Conservation (phyloP, 2,329 filamentous ascomycete species). For the Sordariomycetes sp. region DNA sequence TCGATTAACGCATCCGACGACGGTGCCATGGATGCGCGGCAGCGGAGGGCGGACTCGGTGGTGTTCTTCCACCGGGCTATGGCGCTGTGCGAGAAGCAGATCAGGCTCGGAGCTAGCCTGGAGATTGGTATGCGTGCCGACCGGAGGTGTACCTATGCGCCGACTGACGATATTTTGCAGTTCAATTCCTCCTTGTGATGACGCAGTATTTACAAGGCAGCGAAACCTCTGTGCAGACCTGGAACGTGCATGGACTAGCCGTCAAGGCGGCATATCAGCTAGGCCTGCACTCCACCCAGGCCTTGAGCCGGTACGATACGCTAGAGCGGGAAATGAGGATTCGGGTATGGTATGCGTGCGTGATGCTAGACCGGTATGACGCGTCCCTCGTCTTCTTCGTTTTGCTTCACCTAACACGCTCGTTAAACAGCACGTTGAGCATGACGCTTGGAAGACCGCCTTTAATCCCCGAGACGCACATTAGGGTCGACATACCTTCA, state of each 20-base stretch:
- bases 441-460: constrained; percentile 2
- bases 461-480: not conserved
- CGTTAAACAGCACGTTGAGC: not conserved
- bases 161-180: constrained; percentile 8
- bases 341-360: constrained; percentile 1
- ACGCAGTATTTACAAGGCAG: constrained; percentile 21
- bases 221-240: constrained; percentile 20
- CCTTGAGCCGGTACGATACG: not conserved
- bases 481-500: not conserved
- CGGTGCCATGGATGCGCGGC: constrained; percentile 15
- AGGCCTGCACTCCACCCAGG: constrained; percentile 15
- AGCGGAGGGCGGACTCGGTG: constrained; percentile 24
- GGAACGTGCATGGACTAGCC: constrained; percentile 17
- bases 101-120: constrained; percentile 23
- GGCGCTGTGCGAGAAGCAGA: constrained; percentile 25
- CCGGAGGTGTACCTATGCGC: not conserved
- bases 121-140: constrained; percentile 22
- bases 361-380: constrained; percentile 2
- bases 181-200: constrained; percentile 20
- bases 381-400: not conserved
- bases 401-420: not conserved
- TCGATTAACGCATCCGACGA: constrained; percentile 20
- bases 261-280: constrained; percentile 21
- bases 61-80: constrained; percentile 28
- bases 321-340: not conserved